A percentile compares a stretch with the other conserved stretches of the same genome.
Evolutionary conservation across 495 filamentous ascomycete genomes (phyloP).

Genomic region (Hypoxylon trugodes): DNA sequence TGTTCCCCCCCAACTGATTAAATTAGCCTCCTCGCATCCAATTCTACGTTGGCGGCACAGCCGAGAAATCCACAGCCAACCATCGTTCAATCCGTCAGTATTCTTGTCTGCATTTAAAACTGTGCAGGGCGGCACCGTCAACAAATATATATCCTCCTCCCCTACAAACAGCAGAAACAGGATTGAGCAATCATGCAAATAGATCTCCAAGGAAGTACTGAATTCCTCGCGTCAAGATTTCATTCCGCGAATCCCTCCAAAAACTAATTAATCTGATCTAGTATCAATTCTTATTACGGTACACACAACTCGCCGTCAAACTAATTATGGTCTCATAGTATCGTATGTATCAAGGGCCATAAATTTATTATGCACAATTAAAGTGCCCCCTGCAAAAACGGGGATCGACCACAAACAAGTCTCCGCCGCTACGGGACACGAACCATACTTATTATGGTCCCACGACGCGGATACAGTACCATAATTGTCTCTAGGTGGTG

Average conservation of each 20-base stretch:
- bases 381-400: conserved; percentile 8
- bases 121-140: background rate
- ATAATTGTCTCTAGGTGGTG: conserved; percentile 6
- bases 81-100: background rate
- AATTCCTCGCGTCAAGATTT: no score
- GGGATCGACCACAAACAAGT: conserved; percentile 22
- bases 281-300: no score
- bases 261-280: no score
- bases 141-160: background rate
- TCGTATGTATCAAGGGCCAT: background rate
- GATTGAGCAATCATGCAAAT: no score
- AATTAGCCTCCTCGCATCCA: conserved; percentile 15
- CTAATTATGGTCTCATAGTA: background rate
- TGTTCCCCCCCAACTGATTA: background rate
- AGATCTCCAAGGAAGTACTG: no score
- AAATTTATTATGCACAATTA: conserved; percentile 1
- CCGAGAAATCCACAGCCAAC: conserved; percentile 10
- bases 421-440: conserved; percentile 32
- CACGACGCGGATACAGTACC: conserved; percentile 22
- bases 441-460: conserved; percentile 24
- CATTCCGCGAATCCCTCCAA: no score
- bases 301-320: background rate
- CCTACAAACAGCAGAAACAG: no score
- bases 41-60: conserved; percentile 24
- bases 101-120: background rate